Conservation (phyloP, 345 rosid species). For the Syzygium jambos region DNA sequence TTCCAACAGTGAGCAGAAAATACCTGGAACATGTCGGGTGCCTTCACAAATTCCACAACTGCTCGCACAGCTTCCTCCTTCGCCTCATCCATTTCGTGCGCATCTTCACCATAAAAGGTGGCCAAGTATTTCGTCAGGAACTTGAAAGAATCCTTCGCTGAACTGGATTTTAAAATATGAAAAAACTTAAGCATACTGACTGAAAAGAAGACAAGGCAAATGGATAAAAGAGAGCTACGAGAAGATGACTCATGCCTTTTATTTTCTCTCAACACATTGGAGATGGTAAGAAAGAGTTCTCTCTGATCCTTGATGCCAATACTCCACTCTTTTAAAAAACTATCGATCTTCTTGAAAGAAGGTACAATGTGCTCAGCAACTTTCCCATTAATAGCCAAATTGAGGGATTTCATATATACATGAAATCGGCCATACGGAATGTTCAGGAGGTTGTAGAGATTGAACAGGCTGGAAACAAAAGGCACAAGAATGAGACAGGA, state of each 20-base stretch:
- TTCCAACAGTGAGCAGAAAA: background rate
- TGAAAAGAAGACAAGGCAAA: background rate
- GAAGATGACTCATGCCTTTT: constrained; percentile 44
- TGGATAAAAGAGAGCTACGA: background rate
- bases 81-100: constrained; percentile 50
- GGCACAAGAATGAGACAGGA: constrained; percentile 2
- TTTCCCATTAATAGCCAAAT: constrained; percentile 67
- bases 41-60: constrained; percentile 75
- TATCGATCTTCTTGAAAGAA: constrained; percentile 73
- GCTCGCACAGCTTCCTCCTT: constrained; percentile 86
- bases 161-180: constrained; percentile 27
- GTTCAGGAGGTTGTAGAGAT: constrained; percentile 80
- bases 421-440: constrained; percentile 54
- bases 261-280: constrained; percentile 64
- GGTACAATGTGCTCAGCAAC: constrained; percentile 60
- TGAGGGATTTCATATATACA: constrained; percentile 73
- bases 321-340: constrained; percentile 94
- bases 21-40: constrained; percentile 91
- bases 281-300: constrained; percentile 61
- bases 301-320: constrained; percentile 73
- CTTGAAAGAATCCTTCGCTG: constrained; percentile 57
- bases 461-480: constrained; percentile 71
- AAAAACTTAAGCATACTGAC: background rate
- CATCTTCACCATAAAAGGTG: constrained; percentile 77
- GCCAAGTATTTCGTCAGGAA: constrained; percentile 79